These are phyloP conservation scores for Verticillium zaregamsianum DNA, from an alignment of 2,329 filamentous ascomycete genomes.

Conservation along the genomic window DNA sequence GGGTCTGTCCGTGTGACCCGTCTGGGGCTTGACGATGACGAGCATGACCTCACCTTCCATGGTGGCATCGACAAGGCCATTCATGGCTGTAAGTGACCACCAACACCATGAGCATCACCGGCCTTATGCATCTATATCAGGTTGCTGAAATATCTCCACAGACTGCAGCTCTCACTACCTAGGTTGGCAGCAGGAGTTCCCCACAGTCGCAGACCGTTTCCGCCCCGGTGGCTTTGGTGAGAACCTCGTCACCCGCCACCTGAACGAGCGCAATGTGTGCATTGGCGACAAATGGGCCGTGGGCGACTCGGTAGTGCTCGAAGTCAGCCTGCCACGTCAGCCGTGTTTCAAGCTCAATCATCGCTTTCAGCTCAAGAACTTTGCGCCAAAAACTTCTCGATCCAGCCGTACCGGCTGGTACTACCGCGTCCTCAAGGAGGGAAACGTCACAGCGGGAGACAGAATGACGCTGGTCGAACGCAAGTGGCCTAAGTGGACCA, in stretches of 20 bases:
- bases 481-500: conserved; percentile 55
- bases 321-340: conserved; percentile 58
- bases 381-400: conserved; percentile 54
- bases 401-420: conserved; percentile 61
- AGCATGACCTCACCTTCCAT: conserved; percentile 59
- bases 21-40: conserved; percentile 52
- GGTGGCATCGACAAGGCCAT: conserved; percentile 62
- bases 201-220: conserved; percentile 46
- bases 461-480: conserved; percentile 52
- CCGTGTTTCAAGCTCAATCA: conserved; percentile 69
- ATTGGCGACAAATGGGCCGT: conserved; percentile 58
- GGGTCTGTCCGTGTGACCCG: conserved; percentile 41
- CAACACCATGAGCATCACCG: neutral
- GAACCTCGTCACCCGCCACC: conserved; percentile 52
- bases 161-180: conserved; percentile 59
- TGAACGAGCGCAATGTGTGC: conserved; percentile 63
- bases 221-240: conserved; percentile 59
- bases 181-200: conserved; percentile 49
- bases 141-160: conserved; percentile 11
- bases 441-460: conserved; percentile 52
- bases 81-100: conserved; percentile 41
- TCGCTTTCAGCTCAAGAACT: conserved; percentile 59
- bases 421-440: conserved; percentile 55
- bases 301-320: conserved; percentile 44
- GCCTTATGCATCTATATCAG: neutral